Evolutionary conservation across 1,139 yeast genomes (phyloP).

Genomic region (Chernovozyma sophiae-reginae): DNA sequence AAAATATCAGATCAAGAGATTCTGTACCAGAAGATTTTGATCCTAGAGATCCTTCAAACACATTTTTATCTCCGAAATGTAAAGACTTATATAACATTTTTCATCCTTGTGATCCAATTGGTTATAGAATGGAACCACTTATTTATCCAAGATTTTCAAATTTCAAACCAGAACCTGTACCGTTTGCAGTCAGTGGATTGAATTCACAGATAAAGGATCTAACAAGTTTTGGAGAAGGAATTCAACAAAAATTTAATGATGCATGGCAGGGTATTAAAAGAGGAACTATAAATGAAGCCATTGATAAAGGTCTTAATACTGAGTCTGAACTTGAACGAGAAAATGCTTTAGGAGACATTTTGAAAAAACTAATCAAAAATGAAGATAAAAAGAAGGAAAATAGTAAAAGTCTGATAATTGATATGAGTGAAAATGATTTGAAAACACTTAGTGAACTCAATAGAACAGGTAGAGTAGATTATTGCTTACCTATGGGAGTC

Average conservation of each 20-base stretch:
- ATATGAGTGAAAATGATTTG: constrained; percentile 25
- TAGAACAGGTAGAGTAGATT: constrained; percentile 75
- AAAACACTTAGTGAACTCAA: constrained; percentile 45
- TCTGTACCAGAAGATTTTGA: constrained; percentile 16
- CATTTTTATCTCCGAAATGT: constrained; percentile 46
- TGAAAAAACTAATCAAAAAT: constrained; percentile 28
- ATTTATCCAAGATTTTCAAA: constrained; percentile 52
- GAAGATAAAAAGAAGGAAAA: constrained; percentile 13
- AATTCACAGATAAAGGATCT: constrained; percentile 41
- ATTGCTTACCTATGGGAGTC: constrained; percentile 72
- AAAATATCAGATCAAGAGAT: constrained; percentile 43
- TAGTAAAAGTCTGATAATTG: constrained; percentile 8
- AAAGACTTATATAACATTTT: constrained; percentile 67
- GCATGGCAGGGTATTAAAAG: constrained; percentile 22
- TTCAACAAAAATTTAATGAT: constrained; percentile 40
- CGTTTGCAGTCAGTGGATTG: constrained; percentile 50
- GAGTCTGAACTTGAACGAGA: constrained; percentile 24
- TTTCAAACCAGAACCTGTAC: constrained; percentile 57
- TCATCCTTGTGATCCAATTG: constrained; percentile 88
- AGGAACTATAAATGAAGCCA: constrained; percentile 11
- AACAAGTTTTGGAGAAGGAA: constrained; percentile 38
- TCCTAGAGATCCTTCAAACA: constrained; percentile 12
- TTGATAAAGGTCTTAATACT: neutral
- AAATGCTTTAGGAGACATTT: constrained; percentile 44
- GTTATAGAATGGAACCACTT: constrained; percentile 82